Evolutionary conservation across 169 alveolate genomes (phyloP).

Genomic region (Cyclospora cayetanensis): DNA sequence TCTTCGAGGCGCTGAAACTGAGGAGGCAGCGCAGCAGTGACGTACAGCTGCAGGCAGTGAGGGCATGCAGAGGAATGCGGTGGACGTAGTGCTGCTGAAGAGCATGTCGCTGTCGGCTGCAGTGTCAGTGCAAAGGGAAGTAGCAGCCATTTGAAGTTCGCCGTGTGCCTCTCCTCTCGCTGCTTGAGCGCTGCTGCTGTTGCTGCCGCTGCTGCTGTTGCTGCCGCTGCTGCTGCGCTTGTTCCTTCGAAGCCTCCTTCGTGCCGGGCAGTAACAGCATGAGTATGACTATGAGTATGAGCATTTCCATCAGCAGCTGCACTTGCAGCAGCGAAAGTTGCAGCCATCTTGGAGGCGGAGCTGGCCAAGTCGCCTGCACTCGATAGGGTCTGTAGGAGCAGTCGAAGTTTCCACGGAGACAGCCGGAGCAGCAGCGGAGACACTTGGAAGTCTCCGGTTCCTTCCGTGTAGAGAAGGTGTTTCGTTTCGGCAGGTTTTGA

Average conservation of each 20-base stretch:
- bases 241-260: not conserved
- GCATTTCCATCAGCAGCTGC: slow-evolving; percentile 1
- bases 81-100: not conserved
- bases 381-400: slow-evolving; percentile 14
- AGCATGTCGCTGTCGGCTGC: slow-evolving; percentile 12
- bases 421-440: slow-evolving; percentile 59
- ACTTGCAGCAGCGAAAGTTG: not conserved
- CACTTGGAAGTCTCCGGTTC: not conserved
- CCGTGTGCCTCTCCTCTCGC: not conserved
- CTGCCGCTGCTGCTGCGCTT: slow-evolving; percentile 36
- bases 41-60: slow-evolving; percentile 34
- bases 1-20: slow-evolving; percentile 51
- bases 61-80: no score
- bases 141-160: not conserved
- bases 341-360: no score
- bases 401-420: no score
- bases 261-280: slow-evolving; percentile 31
- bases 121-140: slow-evolving; percentile 13
- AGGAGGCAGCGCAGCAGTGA: not conserved
- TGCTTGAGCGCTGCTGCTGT: not conserved
- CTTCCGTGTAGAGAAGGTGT: slow-evolving; percentile 16
- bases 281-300: slow-evolving; percentile 12
- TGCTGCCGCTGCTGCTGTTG: not conserved
- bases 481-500: no score
- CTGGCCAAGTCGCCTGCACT: not conserved